Base-by-base conservation (phyloP, 2,329 filamentous ascomycete genomes). In the Phialocephala sp. region DNA sequence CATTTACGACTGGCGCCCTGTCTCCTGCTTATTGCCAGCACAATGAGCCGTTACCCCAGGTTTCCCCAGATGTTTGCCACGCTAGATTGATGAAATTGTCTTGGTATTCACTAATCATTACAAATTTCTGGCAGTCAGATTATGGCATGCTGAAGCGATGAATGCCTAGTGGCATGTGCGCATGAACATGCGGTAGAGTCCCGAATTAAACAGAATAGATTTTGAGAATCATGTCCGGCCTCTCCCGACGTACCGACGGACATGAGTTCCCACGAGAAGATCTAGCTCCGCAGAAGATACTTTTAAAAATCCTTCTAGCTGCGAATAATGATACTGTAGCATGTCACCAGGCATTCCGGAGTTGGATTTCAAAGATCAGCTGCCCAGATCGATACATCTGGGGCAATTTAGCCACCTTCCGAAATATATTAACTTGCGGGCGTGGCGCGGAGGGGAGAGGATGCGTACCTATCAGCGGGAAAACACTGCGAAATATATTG, bases 391-490 rank as follows among this genome's bases (percentile, higher is more conserved):
- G 50, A 22, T 1, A 9, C 24, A 24, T 35, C 50, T n/a, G 15
- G 50, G 24, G 50, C 50, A n/a, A 54, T 54, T 54, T 54, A 54
- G 50, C 50, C 50, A 54, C 4, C 24, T 54, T 54, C 50, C 50
- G 50, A 54, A 27, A 32, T 27, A 32, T 47, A 35, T 54, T 9
- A 54, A 35, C 18, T n/a, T 56, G 27, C 52, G 35, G 14, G 52
- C 24, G n/a, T n/a, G 35, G 24, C 18, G n/a, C 55, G 27, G 54
- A 37, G 32, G 32, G 14, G 36, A 27, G 55, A 22, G 4, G 8
- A 41, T 37, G 55, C 55, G 55, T 18, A 39, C 55, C 55, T 57
- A 57, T 57, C 55, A 41, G 35, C 18, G 32, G 22, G 2, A 39
- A 11, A 37, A 27, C n/a, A n/a, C 12, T 24, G 20, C 55, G 4